A percentile compares a stretch with the other conserved stretches of the same genome.
Evolutionary conservation across 306 rosid species (phyloP).

Genomic region (Prunus salicina): DNA sequence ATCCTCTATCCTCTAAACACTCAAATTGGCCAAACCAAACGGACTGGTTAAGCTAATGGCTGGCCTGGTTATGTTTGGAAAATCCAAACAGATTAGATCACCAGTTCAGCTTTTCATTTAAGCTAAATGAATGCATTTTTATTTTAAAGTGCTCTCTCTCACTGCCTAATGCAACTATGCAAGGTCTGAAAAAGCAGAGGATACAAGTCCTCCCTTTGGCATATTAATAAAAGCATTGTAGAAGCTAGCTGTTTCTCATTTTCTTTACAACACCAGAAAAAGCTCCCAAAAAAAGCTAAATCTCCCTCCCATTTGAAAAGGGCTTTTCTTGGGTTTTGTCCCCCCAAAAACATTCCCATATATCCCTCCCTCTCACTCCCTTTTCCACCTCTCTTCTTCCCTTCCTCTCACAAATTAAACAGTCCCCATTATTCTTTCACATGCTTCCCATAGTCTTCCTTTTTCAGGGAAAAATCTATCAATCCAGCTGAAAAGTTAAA

Average conservation of each 20-base stretch:
- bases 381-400: slow-evolving; percentile 13
- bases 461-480: neutral
- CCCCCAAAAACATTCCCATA: slow-evolving; percentile 20
- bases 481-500: neutral
- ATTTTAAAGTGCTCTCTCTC: too few species aligned
- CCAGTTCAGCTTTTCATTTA: too few species aligned
- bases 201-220: neutral
- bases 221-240: neutral
- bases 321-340: slow-evolving; percentile 12
- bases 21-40: too few species aligned
- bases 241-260: neutral
- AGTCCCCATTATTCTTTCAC: neutral
- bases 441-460: neutral
- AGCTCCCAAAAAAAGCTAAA: slow-evolving; percentile 3
- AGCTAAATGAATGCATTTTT: too few species aligned
- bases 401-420: neutral
- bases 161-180: too few species aligned
- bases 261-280: slow-evolving; percentile 14
- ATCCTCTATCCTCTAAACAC: too few species aligned
- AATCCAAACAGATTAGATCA: too few species aligned
- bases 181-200: neutral
- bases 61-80: too few species aligned
- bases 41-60: too few species aligned
- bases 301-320: slow-evolving; percentile 7
- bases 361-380: neutral